phyloP scores from a whole-genome alignment of 345 rosid genomes.

The Populus tremula region DNA sequence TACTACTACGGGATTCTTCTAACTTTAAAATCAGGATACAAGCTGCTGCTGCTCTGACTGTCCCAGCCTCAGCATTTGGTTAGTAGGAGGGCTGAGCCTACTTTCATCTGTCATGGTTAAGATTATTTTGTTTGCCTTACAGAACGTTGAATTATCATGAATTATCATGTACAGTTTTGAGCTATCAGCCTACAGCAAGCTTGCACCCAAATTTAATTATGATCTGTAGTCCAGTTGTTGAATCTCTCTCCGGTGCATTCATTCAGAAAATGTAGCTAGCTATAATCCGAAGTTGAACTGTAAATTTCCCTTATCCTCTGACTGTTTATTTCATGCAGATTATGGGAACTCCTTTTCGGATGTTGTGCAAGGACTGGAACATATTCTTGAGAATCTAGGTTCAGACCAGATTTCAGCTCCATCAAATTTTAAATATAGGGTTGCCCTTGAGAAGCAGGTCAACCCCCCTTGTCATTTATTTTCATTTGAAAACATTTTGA shows the following conservation, averaged over 20 bases:
- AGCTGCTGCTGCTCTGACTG: conserved; percentile 95
- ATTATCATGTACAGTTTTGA: too few species aligned
- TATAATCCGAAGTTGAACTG: not conserved
- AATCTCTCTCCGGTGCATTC: too few species aligned
- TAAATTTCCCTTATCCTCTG: not conserved
- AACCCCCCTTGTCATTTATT: not conserved
- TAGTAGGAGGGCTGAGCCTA: conserved; percentile 26
- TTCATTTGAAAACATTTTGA: not conserved
- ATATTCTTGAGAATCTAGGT: conserved; percentile 65
- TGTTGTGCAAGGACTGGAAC: conserved; percentile 78
- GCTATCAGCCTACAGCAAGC: too few species aligned
- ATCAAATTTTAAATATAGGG: conserved; percentile 71
- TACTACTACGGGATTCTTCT: conserved; percentile 82
- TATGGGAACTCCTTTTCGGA: conserved; percentile 84
- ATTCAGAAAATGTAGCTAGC: too few species aligned
- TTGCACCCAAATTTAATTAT: too few species aligned
- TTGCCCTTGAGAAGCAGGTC: conserved; percentile 87
- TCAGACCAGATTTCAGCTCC: conserved; percentile 59
- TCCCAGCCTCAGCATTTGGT: conserved; percentile 64
- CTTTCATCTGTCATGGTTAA: conserved; percentile 11
- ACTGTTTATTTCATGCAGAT: conserved; percentile 43
- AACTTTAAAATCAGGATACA: conserved; percentile 94
- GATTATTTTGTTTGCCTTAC: not conserved
- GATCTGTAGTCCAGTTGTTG: too few species aligned
- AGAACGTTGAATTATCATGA: too few species aligned